Evolutionary conservation across 345 rosid species (phyloP), one percentile per base, ranked within the genome.

Genomic region (Cochlearia excelsa): DNA sequence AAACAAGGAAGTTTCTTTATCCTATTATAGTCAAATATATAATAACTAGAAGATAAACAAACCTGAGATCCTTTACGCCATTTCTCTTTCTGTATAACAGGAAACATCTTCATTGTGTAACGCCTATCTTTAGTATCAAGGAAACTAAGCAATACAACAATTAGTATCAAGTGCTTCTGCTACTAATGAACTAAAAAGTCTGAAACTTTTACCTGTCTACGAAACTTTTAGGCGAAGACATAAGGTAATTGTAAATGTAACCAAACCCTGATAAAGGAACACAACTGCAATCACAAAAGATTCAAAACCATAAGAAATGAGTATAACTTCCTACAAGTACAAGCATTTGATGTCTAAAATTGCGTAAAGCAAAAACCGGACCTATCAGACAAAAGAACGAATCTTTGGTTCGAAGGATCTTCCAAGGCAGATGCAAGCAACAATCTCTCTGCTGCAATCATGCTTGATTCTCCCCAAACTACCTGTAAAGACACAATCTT

Each of bases 11-110:
- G 31, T 37, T 51, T 35, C 5, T 46, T 28, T 43, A 1, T 30
- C 35, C 4, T 16, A 16, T 16, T 16, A 16, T 16, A 16, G 23
- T 16, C 23, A 16, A 16, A 50, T 6, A 10, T 31, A 46, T 53
- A 53, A 42, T 35, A 33, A 39, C 54, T 29, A 59, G 63, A 73
- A 46, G 34, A 61, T 3, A 16, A 16, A 16, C 23, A 16, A 16
- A 88, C 98, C 93, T 92, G 98, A 26, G 95, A 92, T 63, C 96
- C 98, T 75, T 92, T 92, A 53, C 90, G 81, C 95, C 96, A 88
- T 68, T 75, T 86, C 1, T 63, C 51, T 75, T 80, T 77, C 0
- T 78, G 82, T 59, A 92, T 82, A 23, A 72, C 55, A 45, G 88
- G 81, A 29, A 82, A 80, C 98, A 92, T 92, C 64, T 83, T 79